Evolutionary conservation across 495 filamentous ascomycete species (phyloP).

Genomic region (Aspergillus nidulans): DNA sequence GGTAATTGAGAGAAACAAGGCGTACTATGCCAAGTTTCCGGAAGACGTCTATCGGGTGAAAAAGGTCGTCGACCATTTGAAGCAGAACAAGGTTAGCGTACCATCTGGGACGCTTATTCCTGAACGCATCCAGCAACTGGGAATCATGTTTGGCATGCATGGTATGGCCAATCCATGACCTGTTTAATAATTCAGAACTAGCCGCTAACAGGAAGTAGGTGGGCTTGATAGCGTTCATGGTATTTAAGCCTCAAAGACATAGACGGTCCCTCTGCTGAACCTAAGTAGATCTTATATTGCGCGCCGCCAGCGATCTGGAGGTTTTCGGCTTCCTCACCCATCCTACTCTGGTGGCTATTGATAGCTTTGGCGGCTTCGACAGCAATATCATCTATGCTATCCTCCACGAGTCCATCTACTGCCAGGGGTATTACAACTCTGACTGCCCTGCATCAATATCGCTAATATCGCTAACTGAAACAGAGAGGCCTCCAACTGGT

Average conservation of each 20-base stretch:
- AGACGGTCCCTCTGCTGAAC: background rate
- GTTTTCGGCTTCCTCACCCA: constrained; percentile 67
- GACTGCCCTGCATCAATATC: background rate
- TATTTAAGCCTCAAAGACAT: constrained; percentile 14
- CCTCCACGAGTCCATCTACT: constrained; percentile 83
- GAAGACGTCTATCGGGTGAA: constrained; percentile 73
- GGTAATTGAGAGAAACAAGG: constrained; percentile 59
- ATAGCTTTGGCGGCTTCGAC: constrained; percentile 63
- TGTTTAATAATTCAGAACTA: background rate
- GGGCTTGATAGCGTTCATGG: constrained; percentile 65
- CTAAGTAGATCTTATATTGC: constrained; percentile 58
- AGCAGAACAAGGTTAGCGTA: constrained; percentile 51
- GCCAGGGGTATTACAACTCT: constrained; percentile 44
- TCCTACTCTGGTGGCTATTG: constrained; percentile 63
- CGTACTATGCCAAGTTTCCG: constrained; percentile 81
- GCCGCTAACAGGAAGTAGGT: constrained; percentile 34
- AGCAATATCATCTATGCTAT: constrained; percentile 76
- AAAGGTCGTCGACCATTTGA: constrained; percentile 58
- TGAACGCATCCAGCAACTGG: constrained; percentile 67
- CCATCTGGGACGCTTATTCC: constrained; percentile 66
- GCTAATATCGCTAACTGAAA: constrained; percentile 13
- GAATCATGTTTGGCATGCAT: constrained; percentile 70
- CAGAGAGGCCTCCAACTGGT: constrained; percentile 57
- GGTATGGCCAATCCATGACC: constrained; percentile 53
- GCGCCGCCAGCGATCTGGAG: constrained; percentile 63